Evolutionary conservation across 2,329 filamentous ascomycete genomes (phyloP), one percentile per base, ranked within the genome.

Genomic region (Colletotrichum sp.): DNA sequence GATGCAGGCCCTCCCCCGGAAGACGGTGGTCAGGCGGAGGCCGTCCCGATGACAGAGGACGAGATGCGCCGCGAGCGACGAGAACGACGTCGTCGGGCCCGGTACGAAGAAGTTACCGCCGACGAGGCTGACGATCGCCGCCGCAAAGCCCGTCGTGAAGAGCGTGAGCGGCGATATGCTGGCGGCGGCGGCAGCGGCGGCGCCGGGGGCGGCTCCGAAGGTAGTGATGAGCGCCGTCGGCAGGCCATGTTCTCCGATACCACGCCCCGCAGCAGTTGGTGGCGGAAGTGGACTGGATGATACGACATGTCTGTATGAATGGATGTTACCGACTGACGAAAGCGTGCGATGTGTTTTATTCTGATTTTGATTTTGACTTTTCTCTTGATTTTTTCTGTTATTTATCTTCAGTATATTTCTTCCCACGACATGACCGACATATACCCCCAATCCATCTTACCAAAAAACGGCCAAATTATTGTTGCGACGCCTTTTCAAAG

Each of bases 1-100:
- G 92, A 92, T 78, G 91, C 91, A 4, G 90, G 90, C 3, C 90
- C 91, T 4, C 91, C 91, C 3, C 90, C 90, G 1, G 86, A 87
- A 0, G 79, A 79, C 60, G 84, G 83, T 18, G 81, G 81, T 24
- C 78, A 79, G 24, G 82, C 80, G n/a, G 84, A 85, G 14, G 84
- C 83, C 2, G 82, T 82, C 18, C 84, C 82, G 4, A 82, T 83
- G 63, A 81, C 81, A 5, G 87, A 89, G 12, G 89, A 90, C 24
- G 87, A 87, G 64, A 88, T 86, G 12, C 86, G 89, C 14, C 88
- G 88, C 10, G 89, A 90, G 65, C 87, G 85, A 7, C 86, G 88
- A 18, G 83, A 87, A 63, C 84, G 87, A 18, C 86, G 87, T 21
- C 87, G 89, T 13, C 84, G 86, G 64, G 83, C 85, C 66, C 88